Conservation (phyloP, 164 flowering plant genomes). For the Santalum album region DNA sequence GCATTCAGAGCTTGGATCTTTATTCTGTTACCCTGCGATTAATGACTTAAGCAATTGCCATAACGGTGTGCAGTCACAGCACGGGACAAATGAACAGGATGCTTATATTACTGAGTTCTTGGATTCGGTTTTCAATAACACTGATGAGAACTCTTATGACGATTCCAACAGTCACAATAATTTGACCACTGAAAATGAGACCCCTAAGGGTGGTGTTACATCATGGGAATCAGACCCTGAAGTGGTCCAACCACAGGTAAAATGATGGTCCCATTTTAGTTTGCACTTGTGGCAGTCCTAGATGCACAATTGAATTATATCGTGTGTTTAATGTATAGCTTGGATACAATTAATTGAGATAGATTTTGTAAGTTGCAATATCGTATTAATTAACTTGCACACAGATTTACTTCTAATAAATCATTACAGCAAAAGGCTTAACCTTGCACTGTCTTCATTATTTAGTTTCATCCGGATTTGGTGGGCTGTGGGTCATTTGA, state of each 20-base stretch:
- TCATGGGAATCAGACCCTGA: conserved; percentile 20
- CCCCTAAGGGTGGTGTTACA: background rate
- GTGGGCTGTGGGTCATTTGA: background rate
- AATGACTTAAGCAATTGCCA: conserved; percentile 14
- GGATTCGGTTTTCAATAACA: background rate
- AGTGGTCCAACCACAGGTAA: conserved; percentile 23
- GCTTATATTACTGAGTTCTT: background rate
- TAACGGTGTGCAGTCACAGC: background rate
- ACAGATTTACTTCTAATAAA: too few relatives aligned
- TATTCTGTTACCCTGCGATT: conserved; percentile 16
- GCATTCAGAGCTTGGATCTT: conserved; percentile 18
- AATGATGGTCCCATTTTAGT: background rate
- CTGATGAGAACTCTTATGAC: conserved; percentile 18
- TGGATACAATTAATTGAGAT: too few relatives aligned
- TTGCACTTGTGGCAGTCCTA: too few relatives aligned
- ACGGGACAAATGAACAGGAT: background rate
- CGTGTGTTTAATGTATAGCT: too few relatives aligned
- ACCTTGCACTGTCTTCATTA: too few relatives aligned
- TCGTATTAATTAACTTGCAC: too few relatives aligned
- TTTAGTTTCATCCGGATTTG: background rate
- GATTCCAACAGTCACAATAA: conserved; percentile 12
- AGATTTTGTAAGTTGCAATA: too few relatives aligned
- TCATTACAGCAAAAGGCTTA: too few relatives aligned
- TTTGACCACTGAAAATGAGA: conserved; percentile 3
- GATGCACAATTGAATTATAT: too few relatives aligned